Base-by-base conservation (phyloP, 1,284 basidiomycete genomes). In the Moesziomyces parantarcticus region DNA sequence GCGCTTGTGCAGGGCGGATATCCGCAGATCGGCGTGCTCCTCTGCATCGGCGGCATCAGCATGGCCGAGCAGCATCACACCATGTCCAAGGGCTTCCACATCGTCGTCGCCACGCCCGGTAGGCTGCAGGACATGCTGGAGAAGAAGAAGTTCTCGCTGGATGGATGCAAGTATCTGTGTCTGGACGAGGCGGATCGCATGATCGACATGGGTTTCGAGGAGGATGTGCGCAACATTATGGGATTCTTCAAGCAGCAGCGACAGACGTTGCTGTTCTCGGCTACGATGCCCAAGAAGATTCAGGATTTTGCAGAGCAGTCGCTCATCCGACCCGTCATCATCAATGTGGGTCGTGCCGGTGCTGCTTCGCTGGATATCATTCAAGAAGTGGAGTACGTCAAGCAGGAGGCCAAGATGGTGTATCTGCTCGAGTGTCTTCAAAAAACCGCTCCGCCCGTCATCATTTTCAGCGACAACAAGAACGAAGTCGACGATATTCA, bases 401-500 rank as follows among this genome's bases (percentile, higher is more conserved):
- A 98, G 85, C 94, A 96, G 80, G 97, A 99, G 85, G 95, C 96
- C 0, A 99, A 99, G 86, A 98, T 99, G 96, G 94, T 98, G 0
- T 98, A 98, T 83, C 88, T 99, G 16, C 87, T 99, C 46, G 97
- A 99, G 84, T 97, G 94, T 84, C 85, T 99, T 63, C 97, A 99
- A 83, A 99, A 99, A 86, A 99, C 97, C 1, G 91, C 97, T 1
- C 97, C 97, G 13, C 97, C 97, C 0, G 94, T 97, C 56, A 97
- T 99, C 84, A 90, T 99, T 58, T 99, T 99, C 84, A 94, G 92
- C 75, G 96, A 99, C 84, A 98, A 97, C 86, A 99, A 99, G 87
- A 98, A 98, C 81, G 97, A 99, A 83, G 97, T 99, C 21, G 97
- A 99, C 83, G 95, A 99, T 84, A 98, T 99, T 46, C 96, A 99